Evolutionary conservation across 768 basidiomycete species (phyloP), one percentile per base, ranked within the genome.

Genomic region (Roridomyces roridus): DNA sequence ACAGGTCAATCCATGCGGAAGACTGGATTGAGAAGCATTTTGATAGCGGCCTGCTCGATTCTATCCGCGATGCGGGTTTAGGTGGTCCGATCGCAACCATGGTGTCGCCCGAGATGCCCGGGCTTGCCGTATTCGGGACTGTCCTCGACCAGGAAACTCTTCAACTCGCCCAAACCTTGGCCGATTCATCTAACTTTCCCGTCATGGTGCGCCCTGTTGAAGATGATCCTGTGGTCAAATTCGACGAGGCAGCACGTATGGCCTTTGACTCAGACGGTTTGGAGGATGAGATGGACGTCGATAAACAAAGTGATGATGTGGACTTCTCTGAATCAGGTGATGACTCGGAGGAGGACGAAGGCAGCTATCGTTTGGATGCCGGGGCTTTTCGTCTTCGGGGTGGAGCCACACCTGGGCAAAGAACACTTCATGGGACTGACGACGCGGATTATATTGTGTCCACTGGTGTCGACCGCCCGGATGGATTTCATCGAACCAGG

Each of bases 371-470:
- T 7, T 14, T 7, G 7, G 37, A 8, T n/a, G n/a, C n/a, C n/a
- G 52, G 42, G 3, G 45, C 21, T 15, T 41, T 54, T 23, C 36
- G 52, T 4, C 52, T 29, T 29, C 52, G 45, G 12, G 52, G 52
- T 21, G 52, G 52, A 2, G 44, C 45, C 5, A 8, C 34, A 12
- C 42, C 11, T 29, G 23, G 29, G 23, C 10, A 34, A 4, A 14
- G 26, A 14, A 29, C 29, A 0, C 31, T 14, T 4, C 23, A 35
- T 5, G 3, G 12, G 6, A 40, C 15, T 8, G 31, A 21, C 2
- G 50, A 51, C 31, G 34, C 35, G 15, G 51, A 45, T 12, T 44
- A 54, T 21, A 54, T 54, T n/a, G n/a, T n/a, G n/a, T n/a, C n/a
- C n/a, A n/a, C n/a, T n/a, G n/a, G n/a, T n/a, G n/a, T n/a, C n/a